phyloP scores from a whole-genome alignment of 2,329 filamentous ascomycete species.

The Aspergillus flavus region DNA sequence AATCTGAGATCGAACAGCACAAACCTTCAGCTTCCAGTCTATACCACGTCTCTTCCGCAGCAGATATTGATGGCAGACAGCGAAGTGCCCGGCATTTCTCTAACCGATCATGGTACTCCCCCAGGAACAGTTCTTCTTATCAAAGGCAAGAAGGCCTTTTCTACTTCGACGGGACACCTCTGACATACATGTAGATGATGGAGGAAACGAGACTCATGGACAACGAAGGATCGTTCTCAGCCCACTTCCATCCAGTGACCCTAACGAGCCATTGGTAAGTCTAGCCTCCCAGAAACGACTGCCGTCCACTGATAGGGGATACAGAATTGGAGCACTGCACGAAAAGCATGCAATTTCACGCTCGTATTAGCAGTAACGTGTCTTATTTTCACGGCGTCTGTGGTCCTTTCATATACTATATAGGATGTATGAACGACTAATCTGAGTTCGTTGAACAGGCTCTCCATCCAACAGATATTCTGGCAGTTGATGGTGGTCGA shows the following conservation, averaged over 20 bases:
- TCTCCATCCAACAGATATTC: conserved; percentile 45
- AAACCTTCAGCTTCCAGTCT: neutral
- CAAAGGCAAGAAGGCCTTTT: conserved; percentile 16
- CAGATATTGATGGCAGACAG: conserved; percentile 17
- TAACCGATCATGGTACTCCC: conserved; percentile 13
- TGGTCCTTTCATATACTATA: neutral
- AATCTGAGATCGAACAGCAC: neutral
- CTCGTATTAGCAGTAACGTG: conserved; percentile 48
- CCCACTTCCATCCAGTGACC: conserved; percentile 40
- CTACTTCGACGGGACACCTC: too few species aligned
- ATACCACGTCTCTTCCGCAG: neutral
- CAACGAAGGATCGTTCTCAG: conserved; percentile 34
- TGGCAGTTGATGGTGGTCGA: conserved; percentile 52
- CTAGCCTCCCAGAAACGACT: neutral
- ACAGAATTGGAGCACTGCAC: conserved; percentile 48
- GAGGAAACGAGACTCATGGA: conserved; percentile 8
- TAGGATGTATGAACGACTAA: neutral
- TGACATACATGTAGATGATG: conserved; percentile 14
- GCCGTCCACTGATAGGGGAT: neutral
- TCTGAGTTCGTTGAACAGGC: conserved; percentile 10
- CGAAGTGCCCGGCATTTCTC: neutral
- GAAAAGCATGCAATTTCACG: conserved; percentile 47
- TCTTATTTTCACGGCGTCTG: conserved; percentile 45
- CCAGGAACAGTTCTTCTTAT: conserved; percentile 32
- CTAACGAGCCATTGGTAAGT: conserved; percentile 42